Evolutionary conservation across 1,284 basidiomycete species (phyloP), one percentile per base, ranked within the genome.

Genomic region (Athelia sp.): DNA sequence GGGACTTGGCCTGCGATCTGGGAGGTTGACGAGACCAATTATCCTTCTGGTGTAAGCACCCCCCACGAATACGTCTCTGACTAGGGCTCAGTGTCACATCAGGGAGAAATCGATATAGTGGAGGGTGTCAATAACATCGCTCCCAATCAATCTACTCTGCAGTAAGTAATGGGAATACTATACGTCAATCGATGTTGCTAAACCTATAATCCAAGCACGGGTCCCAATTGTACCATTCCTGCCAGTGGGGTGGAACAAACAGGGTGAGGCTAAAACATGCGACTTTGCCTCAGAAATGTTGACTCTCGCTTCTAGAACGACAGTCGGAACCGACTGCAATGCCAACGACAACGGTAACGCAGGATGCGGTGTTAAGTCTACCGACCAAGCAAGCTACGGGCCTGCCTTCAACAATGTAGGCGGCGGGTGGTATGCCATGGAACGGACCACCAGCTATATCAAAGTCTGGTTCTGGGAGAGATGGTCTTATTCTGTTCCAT

Each of bases 371-470:
- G 71, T n/a, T 77, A 43, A 51, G 61, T 36, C 65, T 62, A 8
- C 58, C 67, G 23, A 54, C 60, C 18, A 67, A 66, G 31, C n/a
- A n/a, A 69, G 61, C 43, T 74, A 65, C 45, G 76, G 75, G 1
- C 64, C 69, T 2, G 42, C 54, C 6, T 74, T 75, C 59, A 78
- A 78, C 58, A 54, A 48, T 21, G 55, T 59, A 24, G 66, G 68
- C 34, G 76, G 74, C 19, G 71, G 72, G 48, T 74, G 67, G 70
- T 66, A 72, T 47, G 72, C 71, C 2, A 62, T 73, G 46, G 71
- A 74, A 49, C 69, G 70, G 34, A 71, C 66, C 2, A 32, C 51
- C 15, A 35, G 29, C 15, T 57, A 55, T 49, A 68, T 74, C 36
- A 61, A 59, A 14, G 53, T 74, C 46, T 73, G 66, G 65, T 74